phyloP scores from a whole-genome alignment of 345 rosid species.

The Eucalyptus sp. region DNA sequence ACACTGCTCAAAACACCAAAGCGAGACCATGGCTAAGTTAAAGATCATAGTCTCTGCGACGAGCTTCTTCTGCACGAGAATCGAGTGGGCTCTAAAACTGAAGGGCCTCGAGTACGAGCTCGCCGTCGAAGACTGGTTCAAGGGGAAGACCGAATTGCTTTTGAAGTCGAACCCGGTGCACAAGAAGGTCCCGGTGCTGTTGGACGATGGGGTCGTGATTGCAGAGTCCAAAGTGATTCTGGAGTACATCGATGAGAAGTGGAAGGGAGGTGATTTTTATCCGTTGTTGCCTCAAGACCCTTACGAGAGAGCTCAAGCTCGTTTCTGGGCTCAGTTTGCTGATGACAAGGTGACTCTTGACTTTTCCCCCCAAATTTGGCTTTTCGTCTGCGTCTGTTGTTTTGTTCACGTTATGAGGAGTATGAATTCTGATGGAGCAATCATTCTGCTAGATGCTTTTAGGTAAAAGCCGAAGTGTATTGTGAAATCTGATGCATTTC shows the following conservation, averaged over 20 bases:
- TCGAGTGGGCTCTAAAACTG: constrained; percentile 17
- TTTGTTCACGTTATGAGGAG: not conserved
- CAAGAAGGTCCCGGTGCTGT: constrained; percentile 18
- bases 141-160: constrained; percentile 12
- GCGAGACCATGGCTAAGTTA: not conserved
- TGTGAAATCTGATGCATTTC: too few species aligned
- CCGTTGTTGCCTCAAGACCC: constrained; percentile 11
- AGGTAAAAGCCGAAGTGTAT: too few species aligned
- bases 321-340: constrained; percentile 16
- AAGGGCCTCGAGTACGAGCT: constrained; percentile 14
- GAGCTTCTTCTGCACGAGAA: constrained; percentile 4
- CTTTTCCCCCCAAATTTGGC: not conserved
- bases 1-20: not conserved
- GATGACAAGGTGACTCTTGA: constrained; percentile 16
- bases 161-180: constrained; percentile 8
- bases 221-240: constrained; percentile 8
- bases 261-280: not conserved
- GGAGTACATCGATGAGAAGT: constrained; percentile 10
- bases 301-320: constrained; percentile 8
- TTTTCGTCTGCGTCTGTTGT: not conserved
- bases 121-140: constrained; percentile 1
- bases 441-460: too few species aligned
- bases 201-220: not conserved
- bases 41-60: not conserved
- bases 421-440: not conserved